A percentile compares a stretch with the other conserved stretches of the same genome.
Evolutionary conservation across 2,329 filamentous ascomycete genomes (phyloP).

Genomic region (Talaromyces atroroseus): DNA sequence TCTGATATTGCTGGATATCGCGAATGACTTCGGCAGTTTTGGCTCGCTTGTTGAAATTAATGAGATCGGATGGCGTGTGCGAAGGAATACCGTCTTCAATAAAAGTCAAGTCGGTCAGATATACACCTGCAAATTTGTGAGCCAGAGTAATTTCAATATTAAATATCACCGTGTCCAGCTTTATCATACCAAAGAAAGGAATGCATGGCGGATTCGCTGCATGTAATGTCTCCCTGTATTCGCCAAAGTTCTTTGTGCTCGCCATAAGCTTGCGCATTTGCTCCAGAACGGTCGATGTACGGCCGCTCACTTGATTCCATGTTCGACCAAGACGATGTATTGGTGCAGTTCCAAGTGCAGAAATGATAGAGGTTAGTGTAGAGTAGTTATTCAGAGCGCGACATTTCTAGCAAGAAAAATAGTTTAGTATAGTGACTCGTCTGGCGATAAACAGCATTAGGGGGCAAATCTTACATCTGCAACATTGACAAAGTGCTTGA

Average conservation of each 20-base stretch:
- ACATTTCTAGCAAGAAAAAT: conserved; percentile 64
- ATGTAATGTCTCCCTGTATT: conserved; percentile 90
- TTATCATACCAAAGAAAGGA: conserved; percentile 77
- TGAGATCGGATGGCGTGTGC: conserved; percentile 89
- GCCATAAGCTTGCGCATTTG: conserved; percentile 92
- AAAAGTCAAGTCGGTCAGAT: conserved; percentile 94
- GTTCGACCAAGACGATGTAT: conserved; percentile 91
- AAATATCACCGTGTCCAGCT: not conserved
- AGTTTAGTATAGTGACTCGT: conserved; percentile 16
- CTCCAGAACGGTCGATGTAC: conserved; percentile 74
- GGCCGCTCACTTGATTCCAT: conserved; percentile 87
- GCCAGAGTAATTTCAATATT: not conserved
- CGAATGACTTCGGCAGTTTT: conserved; percentile 98
- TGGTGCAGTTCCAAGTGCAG: conserved; percentile 85
- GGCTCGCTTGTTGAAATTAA: conserved; percentile 97
- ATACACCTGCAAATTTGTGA: conserved; percentile 61
- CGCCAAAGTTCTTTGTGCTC: conserved; percentile 95
- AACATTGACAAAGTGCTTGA: conserved; percentile 95
- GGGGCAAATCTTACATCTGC: conserved; percentile 64
- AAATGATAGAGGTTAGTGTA: conserved; percentile 94
- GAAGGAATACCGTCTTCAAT: conserved; percentile 98
- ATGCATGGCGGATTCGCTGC: conserved; percentile 94
- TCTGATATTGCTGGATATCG: conserved; percentile 98
- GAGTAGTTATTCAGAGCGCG: conserved; percentile 93
- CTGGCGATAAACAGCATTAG: not conserved